phyloP scores from a whole-genome alignment of 2,329 filamentous ascomycete genomes.

The Phyllosticta citribraziliensis region DNA sequence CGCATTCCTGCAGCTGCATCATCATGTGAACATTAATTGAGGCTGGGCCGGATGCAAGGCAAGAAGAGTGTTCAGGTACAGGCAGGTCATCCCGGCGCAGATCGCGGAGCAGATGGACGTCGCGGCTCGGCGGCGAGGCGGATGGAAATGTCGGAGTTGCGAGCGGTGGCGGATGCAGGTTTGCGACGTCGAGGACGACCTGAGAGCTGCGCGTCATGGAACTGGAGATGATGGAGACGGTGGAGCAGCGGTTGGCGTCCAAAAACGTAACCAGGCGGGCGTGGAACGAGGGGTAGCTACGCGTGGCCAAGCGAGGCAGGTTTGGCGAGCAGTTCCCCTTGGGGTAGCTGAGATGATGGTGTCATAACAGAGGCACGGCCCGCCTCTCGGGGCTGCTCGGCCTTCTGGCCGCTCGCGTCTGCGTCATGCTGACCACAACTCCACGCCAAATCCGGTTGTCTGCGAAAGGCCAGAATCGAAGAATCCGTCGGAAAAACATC shows the following conservation, averaged over 20 bases:
- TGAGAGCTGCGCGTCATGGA: neutral
- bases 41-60: neutral
- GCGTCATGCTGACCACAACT: constrained; percentile 4
- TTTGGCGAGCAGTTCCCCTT: constrained; percentile 8
- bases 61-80: neutral
- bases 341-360: constrained; percentile 1
- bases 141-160: neutral
- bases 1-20: neutral
- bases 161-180: too few relatives aligned
- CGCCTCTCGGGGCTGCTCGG: constrained; percentile 1
- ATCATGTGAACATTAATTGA: neutral
- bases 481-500: constrained; percentile 4
- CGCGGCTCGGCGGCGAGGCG: neutral
- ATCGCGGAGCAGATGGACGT: neutral
- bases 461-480: neutral
- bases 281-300: too few relatives aligned
- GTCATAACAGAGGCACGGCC: neutral
- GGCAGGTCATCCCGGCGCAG: neutral
- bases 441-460: neutral
- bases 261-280: too few relatives aligned
- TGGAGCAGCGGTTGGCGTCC: neutral
- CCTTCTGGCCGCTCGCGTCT: constrained; percentile 5
- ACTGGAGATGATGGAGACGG: neutral
- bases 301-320: neutral
- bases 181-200: too few relatives aligned